Conservation (phyloP, 768 basidiomycete genomes). For the Mrakia gelida region DNA sequence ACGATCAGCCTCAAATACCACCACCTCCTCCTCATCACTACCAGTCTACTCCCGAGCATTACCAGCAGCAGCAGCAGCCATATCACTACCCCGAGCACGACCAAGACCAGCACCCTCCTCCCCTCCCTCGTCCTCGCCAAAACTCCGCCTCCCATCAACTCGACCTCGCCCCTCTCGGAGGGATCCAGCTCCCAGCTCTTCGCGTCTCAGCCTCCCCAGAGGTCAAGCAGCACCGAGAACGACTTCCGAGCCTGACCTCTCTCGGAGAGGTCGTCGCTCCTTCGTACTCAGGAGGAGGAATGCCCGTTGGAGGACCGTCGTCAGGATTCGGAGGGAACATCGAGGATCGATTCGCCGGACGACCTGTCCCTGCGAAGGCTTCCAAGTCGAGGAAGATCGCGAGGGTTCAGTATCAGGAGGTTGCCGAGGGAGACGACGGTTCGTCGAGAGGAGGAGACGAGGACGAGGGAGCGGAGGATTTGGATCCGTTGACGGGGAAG, state of each 20-base stretch:
- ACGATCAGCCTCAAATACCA: background rate
- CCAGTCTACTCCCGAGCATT: background rate
- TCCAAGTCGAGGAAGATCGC: background rate
- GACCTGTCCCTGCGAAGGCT: background rate
- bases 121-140: background rate
- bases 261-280: constrained; percentile 3
- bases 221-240: background rate
- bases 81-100: background rate
- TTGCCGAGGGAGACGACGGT: background rate
- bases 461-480: background rate
- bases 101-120: background rate
- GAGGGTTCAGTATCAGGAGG: background rate
- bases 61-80: background rate
- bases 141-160: background rate
- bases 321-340: background rate
- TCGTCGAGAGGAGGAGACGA: constrained; percentile 2
- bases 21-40: background rate
- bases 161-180: background rate
- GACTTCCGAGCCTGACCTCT: constrained; percentile 11
- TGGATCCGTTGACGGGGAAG: constrained; percentile 1
- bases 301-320: constrained; percentile 7
- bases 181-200: constrained; percentile 5
- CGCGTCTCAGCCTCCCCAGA: constrained; percentile 2
- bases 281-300: background rate
- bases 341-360: background rate